Evolutionary conservation across 169 alveolate species (phyloP), one percentile per base, ranked within the genome.

Genomic region (Eimeria zaria): DNA sequence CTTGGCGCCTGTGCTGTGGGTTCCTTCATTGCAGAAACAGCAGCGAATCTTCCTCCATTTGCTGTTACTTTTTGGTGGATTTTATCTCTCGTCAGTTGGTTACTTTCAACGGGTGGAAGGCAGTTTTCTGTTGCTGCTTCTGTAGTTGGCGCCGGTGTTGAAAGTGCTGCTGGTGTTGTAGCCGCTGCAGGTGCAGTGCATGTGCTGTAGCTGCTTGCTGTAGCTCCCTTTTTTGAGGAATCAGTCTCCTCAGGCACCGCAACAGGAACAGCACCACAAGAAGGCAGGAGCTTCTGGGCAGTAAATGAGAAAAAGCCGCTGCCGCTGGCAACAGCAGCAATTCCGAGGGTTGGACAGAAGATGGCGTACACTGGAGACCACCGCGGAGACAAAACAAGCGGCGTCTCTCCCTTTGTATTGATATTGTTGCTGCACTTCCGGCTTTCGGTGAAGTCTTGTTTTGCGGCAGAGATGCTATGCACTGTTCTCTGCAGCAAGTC

Each of bases 271-370:
- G 60, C 81, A 71, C 18, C 24, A 71, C 78, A 67, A 67, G 3
- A 8, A 76, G 87, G n/a, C 60, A 24, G 87, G 80, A 69, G 48
- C 80, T 22, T 41, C 0, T 53, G 33, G 20, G 53, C 44, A 46
- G 89, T 39, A 12, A 44, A 20, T 30, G 89, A 53, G 22, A 48
- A 14, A 22, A 48, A 46, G 41, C 44, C 33, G 91, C 91, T 51
- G 33, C 91, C 91, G 12, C 53, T 51, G 16, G 74, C 91, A 53
- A 76, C 62, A 22, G 51, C 91, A 83, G 91, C 74, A 53, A 83
- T 51, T 24, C 91, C 69, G 53, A 83, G 76, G 33, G 76, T 83
- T 8, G 74, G 91, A 36, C 76, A 51, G 62, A 41, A 83, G 48
- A 83, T n/a, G 18, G 76, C 71, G 55, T 83, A 55, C 55, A 83